Conservation (phyloP, 768 basidiomycete genomes). For the Pleurotus giganteus region DNA sequence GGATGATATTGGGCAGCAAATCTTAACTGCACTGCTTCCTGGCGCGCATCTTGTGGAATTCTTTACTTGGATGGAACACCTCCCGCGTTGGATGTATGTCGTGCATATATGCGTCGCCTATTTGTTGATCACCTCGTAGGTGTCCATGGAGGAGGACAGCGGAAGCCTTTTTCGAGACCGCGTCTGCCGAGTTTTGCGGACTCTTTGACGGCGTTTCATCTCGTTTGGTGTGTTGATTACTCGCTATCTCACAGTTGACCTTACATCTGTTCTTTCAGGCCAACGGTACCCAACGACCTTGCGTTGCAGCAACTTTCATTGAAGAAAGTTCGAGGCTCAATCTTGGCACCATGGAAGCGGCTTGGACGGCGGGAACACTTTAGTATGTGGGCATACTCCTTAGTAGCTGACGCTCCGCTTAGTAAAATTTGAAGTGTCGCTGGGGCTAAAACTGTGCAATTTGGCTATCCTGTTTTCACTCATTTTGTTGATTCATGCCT, state of each 20-base stretch:
- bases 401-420: neutral
- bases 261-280: neutral
- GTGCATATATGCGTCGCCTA: neutral
- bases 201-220: neutral
- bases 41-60: constrained; percentile 32
- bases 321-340: neutral
- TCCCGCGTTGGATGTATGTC: neutral
- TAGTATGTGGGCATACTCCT: neutral
- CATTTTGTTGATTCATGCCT: neutral
- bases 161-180: neutral
- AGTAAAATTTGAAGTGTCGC: neutral
- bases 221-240: neutral
- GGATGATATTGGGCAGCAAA: constrained; percentile 9
- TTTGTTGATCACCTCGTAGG: neutral
- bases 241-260: neutral
- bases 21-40: constrained; percentile 28
- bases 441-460: neutral
- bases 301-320: neutral
- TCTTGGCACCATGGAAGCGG: neutral
- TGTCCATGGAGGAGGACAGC: neutral
- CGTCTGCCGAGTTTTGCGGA: constrained; percentile 3
- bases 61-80: constrained; percentile 30
- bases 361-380: neutral
- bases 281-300: neutral
- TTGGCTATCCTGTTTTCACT: neutral